Percentiles rank a stretch among this genome's conserved stretches.
These are phyloP conservation scores for Penicillium steckii DNA, from an alignment of 495 filamentous ascomycete species.

Conservation along the genomic window DNA sequence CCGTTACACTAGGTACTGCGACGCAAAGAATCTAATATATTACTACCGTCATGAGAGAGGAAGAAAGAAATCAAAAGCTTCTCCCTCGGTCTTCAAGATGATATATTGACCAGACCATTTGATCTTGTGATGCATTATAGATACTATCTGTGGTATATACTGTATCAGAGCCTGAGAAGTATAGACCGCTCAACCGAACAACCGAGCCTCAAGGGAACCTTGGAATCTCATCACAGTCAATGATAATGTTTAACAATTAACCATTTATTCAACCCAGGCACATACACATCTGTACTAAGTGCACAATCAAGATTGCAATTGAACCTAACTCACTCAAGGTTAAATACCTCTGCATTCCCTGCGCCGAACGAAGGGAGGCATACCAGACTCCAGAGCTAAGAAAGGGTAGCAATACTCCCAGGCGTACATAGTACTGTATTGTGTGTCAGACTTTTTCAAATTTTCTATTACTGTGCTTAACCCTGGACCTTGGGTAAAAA, in stretches of 20 bases:
- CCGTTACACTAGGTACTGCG: not conserved
- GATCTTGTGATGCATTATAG: no score
- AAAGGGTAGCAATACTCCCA: not conserved
- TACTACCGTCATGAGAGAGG: no score
- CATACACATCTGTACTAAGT: no score
- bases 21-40: not conserved
- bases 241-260: not conserved
- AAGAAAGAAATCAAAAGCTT: no score
- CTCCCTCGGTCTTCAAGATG: no score
- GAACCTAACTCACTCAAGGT: no score
- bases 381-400: not conserved
- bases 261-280: no score
- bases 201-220: not conserved
- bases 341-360: not conserved
- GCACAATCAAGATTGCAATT: no score
- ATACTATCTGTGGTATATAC: no score
- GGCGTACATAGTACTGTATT: not conserved
- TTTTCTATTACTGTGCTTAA: not conserved
- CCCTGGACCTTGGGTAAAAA: not conserved
- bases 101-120: no score
- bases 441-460: slow-evolving; percentile 2
- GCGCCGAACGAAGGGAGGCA: not conserved
- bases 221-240: not conserved
- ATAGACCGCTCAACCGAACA: not conserved
- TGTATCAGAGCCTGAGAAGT: no score